phyloP scores from a whole-genome alignment of 1,284 basidiomycete genomes.

The Apiotrichum laibachii region DNA sequence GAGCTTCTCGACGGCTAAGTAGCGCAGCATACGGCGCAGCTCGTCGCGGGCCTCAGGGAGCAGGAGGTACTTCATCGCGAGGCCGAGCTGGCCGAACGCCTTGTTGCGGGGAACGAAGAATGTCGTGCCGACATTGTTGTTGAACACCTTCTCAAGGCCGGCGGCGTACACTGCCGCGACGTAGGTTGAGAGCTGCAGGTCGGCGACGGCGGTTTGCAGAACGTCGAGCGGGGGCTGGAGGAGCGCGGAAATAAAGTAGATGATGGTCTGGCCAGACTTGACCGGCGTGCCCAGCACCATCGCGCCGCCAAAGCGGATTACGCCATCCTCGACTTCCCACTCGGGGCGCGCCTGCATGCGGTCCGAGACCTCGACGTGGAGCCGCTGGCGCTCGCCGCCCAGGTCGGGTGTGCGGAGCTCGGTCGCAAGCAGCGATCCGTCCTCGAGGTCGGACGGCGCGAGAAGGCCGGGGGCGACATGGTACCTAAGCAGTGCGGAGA shows the following conservation, averaged over 20 bases:
- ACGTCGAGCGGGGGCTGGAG: slow-evolving; percentile 77
- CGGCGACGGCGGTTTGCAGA: slow-evolving; percentile 76
- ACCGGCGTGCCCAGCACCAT: slow-evolving; percentile 69
- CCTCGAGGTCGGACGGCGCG: slow-evolving; percentile 64
- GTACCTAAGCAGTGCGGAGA: slow-evolving; percentile 57
- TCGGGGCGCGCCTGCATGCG: slow-evolving; percentile 48
- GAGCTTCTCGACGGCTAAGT: slow-evolving; percentile 76
- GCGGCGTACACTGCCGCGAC: slow-evolving; percentile 85
- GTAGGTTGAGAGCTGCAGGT: slow-evolving; percentile 80
- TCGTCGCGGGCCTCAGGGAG: slow-evolving; percentile 67
- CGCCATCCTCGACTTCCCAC: slow-evolving; percentile 52
- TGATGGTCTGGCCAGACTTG: slow-evolving; percentile 66
- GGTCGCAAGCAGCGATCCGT: slow-evolving; percentile 75
- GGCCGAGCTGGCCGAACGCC: slow-evolving; percentile 82
- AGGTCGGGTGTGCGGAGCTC: slow-evolving; percentile 68
- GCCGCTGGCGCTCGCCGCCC: slow-evolving; percentile 66
- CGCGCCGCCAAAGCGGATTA: slow-evolving; percentile 80
- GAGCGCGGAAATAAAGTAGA: slow-evolving; percentile 86
- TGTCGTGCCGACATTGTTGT: slow-evolving; percentile 67
- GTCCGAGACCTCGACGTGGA: slow-evolving; percentile 64
- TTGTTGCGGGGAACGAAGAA: slow-evolving; percentile 83
- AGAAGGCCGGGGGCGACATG: slow-evolving; percentile 82
- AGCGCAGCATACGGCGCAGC: slow-evolving; percentile 74
- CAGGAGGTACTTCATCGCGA: slow-evolving; percentile 84
- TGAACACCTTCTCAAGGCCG: slow-evolving; percentile 68